A percentile compares a stretch with the other conserved stretches of the same genome.
phyloP scores from a whole-genome alignment of 1,284 basidiomycete species.

The Neonothopanus nambi region DNA sequence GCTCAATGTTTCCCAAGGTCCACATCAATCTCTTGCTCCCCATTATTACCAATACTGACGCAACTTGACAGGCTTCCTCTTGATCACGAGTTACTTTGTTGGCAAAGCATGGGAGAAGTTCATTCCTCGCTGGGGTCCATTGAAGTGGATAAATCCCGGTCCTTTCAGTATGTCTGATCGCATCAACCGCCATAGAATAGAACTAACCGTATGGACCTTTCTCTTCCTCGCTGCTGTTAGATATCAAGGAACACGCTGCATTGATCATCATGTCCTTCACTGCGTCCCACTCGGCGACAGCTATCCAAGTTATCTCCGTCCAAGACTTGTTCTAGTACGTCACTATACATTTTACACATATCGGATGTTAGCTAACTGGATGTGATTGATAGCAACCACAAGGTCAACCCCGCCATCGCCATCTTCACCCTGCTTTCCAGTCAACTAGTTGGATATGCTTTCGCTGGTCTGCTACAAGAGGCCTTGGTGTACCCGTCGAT shows the following conservation, averaged over 20 bases:
- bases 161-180: conserved; percentile 16
- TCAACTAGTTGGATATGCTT: conserved; percentile 33
- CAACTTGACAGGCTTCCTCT: conserved; percentile 12
- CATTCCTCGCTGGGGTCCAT: conserved; percentile 16
- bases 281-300: conserved; percentile 33
- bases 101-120: conserved; percentile 16
- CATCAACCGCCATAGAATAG: no score
- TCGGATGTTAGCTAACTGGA: no score
- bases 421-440: conserved; percentile 16
- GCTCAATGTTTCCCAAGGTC: conserved; percentile 17
- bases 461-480: conserved; percentile 19
- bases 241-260: no score
- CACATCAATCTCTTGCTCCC: no score
- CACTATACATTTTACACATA: neutral
- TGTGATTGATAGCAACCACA: conserved; percentile 23
- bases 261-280: conserved; percentile 38
- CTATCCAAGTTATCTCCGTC: conserved; percentile 38
- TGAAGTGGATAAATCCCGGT: conserved; percentile 19
- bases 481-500: conserved; percentile 19
- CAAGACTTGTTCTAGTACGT: conserved; percentile 34
- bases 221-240: no score
- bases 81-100: conserved; percentile 19
- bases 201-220: no score
- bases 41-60: no score
- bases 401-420: conserved; percentile 23